Evolutionary conservation across 495 filamentous ascomycete species (phyloP).

Genomic region (Lichina pygmaea): DNA sequence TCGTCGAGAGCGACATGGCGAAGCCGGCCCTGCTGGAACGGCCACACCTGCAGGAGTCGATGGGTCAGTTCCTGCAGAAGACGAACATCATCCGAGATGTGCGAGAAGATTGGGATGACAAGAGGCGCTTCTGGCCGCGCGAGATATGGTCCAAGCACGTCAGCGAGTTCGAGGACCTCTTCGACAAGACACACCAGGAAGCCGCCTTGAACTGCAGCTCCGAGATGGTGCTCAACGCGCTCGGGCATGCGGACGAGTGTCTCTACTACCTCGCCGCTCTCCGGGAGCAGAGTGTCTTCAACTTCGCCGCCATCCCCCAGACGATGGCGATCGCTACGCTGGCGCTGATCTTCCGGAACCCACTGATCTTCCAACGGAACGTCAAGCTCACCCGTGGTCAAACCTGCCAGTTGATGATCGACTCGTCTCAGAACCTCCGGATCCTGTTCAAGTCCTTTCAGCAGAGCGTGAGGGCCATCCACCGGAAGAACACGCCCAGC

Average conservation of each 20-base stretch:
- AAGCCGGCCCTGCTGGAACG: slow-evolving; percentile 63
- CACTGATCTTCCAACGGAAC: slow-evolving; percentile 59
- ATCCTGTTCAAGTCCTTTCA: slow-evolving; percentile 58
- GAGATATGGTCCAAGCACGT: slow-evolving; percentile 94
- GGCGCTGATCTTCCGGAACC: slow-evolving; percentile 79
- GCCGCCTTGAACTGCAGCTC: slow-evolving; percentile 70
- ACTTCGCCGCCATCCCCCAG: slow-evolving; percentile 97
- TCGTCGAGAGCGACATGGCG: slow-evolving; percentile 67
- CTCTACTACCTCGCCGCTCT: slow-evolving; percentile 92
- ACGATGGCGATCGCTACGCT: slow-evolving; percentile 92
- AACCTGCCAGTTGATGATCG: slow-evolving; percentile 71
- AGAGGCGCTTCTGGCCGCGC: slow-evolving; percentile 75
- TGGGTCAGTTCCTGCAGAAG: slow-evolving; percentile 95
- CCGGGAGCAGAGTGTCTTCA: slow-evolving; percentile 96
- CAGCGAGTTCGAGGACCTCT: slow-evolving; percentile 66
- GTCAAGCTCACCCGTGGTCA: slow-evolving; percentile 94
- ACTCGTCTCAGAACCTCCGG: slow-evolving; percentile 71
- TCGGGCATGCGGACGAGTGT: slow-evolving; percentile 75
- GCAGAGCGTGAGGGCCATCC: slow-evolving; percentile 49
- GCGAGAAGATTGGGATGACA: slow-evolving; percentile 67
- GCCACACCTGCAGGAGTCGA: slow-evolving; percentile 62
- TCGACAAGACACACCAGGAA: slow-evolving; percentile 52
- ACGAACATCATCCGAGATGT: slow-evolving; percentile 96
- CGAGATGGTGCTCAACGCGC: slow-evolving; percentile 77
- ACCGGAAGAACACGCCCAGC: slow-evolving; percentile 79